Base-by-base conservation (phyloP, 192 early-diverging fungal genomes). In the Thoreauomyces humboldtii region DNA sequence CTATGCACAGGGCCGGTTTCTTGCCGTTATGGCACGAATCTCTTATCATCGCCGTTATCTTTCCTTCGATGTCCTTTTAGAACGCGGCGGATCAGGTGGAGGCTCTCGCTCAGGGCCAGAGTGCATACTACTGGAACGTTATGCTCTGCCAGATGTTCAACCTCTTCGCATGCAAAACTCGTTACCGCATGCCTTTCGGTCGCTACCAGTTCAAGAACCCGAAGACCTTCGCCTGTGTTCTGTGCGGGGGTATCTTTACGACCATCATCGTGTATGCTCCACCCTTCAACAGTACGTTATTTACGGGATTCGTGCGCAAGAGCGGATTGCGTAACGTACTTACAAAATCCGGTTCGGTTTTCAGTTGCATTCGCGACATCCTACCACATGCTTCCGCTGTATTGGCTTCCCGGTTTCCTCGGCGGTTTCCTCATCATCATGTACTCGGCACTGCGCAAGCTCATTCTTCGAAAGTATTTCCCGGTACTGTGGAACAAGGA, bases 141-240 rank as follows among this genome's bases (percentile, higher is more conserved):
- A 77, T 94, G 81, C 86, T 94, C 65, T 75, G 84, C 75, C 94
- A 96, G 71, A 82, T 91, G 54, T 94, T 92, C 80, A 96, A 96
- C 77, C 63, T 94, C 81, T 95, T 96, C 70, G 89, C 89, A 14
- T 89, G 86, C 78, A 96, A 95, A 81, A 83, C 87, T 42, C 67
- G 87, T 7, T 79, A 86, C 60, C 75, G 78, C 3, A 59, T 91
- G 58, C 92, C 91, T 19, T 86, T 93, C 67, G 88, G 90, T 14
- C 71, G 57, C 50, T 89, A 88, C 66, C 37, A 14, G 4, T 19
- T 37, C 38, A 73, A 80, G 28, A 96, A 95, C 81, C 62, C 59
- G 22, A 69, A 70, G 21, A 86, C 79, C 11, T 95, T 90, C 71
- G 38, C 81, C 63, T 85, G 89, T 48, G 75, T 93, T 29, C 17